Percentiles rank a stretch among this genome's conserved stretches.
Evolutionary conservation across 805 yeast genomes (phyloP).

Genomic region (Starmerella powellii): DNA sequence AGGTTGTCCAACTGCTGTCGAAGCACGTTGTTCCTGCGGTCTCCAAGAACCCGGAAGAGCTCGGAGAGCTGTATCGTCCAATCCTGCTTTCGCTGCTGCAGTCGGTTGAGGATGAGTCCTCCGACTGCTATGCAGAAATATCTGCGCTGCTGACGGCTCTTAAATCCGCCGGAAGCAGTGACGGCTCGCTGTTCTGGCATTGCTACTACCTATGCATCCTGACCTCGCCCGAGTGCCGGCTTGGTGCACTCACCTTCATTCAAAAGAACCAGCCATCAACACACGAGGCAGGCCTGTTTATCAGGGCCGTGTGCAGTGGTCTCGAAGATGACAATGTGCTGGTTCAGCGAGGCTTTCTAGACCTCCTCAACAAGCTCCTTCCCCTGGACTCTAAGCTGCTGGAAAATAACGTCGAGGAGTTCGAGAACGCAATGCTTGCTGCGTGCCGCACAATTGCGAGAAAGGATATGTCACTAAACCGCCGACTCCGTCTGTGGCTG

Average conservation of each 20-base stretch:
- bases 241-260: conserved; percentile 76
- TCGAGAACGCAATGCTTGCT: conserved; percentile 50
- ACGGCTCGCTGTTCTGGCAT: conserved; percentile 80
- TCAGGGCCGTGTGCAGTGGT: conserved; percentile 63
- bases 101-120: conserved; percentile 84
- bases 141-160: conserved; percentile 49
- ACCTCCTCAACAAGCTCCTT: conserved; percentile 55
- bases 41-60: conserved; percentile 22
- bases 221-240: conserved; percentile 62
- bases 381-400: conserved; percentile 48
- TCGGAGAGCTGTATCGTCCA: conserved; percentile 54
- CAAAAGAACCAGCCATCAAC: conserved; percentile 26
- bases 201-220: conserved; percentile 62
- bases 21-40: conserved; percentile 43
- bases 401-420: conserved; percentile 38
- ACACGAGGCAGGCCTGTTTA: conserved; percentile 71
- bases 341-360: conserved; percentile 81
- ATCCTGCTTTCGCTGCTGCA: conserved; percentile 64
- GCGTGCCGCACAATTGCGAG: conserved; percentile 52
- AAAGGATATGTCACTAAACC: conserved; percentile 85
- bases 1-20: conserved; percentile 50
- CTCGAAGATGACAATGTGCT: conserved; percentile 54
- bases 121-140: conserved; percentile 61
- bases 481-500: conserved; percentile 89
- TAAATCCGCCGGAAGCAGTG: conserved; percentile 38